Conservation (phyloP, 2,329 filamentous ascomycete species). For the Phaeomoniella chlamydospora region DNA sequence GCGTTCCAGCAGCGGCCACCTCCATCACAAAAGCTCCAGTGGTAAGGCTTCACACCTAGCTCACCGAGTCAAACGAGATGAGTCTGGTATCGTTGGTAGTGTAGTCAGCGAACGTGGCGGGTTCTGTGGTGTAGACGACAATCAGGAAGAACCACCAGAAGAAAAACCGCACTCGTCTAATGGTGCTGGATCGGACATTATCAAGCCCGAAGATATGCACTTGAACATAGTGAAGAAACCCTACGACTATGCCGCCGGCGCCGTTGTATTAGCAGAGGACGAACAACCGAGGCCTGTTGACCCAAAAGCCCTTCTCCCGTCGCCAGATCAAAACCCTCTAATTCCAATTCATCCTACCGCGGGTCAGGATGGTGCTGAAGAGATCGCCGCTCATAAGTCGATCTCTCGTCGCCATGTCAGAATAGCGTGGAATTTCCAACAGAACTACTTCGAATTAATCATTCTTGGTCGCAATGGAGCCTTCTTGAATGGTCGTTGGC, state of each 20-base stretch:
- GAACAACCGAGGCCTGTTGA: slow-evolving; percentile 11
- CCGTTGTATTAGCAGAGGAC: slow-evolving; percentile 5
- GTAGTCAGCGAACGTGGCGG: slow-evolving; percentile 42
- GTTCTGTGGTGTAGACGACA: slow-evolving; percentile 19
- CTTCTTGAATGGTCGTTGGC: slow-evolving; percentile 37
- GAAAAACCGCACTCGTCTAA: slow-evolving; percentile 2
- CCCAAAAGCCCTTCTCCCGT: slow-evolving; percentile 25
- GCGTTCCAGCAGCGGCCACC: slow-evolving; percentile 5
- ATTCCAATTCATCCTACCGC: slow-evolving; percentile 46
- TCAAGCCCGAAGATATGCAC: neutral
- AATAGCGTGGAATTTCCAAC: slow-evolving; percentile 45
- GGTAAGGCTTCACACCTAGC: slow-evolving; percentile 27
- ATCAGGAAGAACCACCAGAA: slow-evolving; percentile 4
- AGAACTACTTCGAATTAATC: slow-evolving; percentile 41
- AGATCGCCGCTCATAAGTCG: slow-evolving; percentile 33
- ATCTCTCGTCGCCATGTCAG: slow-evolving; percentile 49
- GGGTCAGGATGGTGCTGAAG: slow-evolving; percentile 26
- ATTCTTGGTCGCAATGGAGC: slow-evolving; percentile 45
- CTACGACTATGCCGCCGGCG: neutral
- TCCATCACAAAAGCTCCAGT: slow-evolving; percentile 30
- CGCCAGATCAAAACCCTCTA: slow-evolving; percentile 24
- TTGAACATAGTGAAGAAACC: neutral
- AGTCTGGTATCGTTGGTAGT: slow-evolving; percentile 27
- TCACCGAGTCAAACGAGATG: slow-evolving; percentile 26
- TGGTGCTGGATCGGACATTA: neutral